phyloP scores from a whole-genome alignment of 2,329 filamentous ascomycete species.

The Geosmithia morbida region DNA sequence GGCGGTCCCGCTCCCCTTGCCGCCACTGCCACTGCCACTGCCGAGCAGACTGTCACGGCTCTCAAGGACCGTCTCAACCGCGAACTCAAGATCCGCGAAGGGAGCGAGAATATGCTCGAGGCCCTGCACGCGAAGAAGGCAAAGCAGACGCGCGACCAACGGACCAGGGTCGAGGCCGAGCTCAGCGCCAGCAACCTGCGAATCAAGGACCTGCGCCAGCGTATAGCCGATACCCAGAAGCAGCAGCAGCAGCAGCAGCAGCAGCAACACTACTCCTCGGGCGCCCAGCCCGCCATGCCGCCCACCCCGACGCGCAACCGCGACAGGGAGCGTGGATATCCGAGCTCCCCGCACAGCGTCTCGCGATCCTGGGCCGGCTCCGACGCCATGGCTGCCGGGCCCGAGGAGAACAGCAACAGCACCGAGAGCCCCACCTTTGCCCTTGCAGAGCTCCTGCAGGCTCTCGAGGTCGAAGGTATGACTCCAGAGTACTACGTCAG shows the following conservation, averaged over 20 bases:
- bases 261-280: conserved; percentile 15
- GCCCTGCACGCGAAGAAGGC: conserved; percentile 88
- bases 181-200: conserved; percentile 72
- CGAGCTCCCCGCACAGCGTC: conserved; percentile 42
- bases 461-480: conserved; percentile 77
- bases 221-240: conserved; percentile 44
- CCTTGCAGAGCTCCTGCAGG: conserved; percentile 78
- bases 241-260: conserved; percentile 34
- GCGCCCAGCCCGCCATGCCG: conserved; percentile 16
- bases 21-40: conserved; percentile 11
- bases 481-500: conserved; percentile 90
- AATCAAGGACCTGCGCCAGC: conserved; percentile 45
- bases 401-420: not conserved
- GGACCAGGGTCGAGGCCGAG: conserved; percentile 69
- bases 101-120: conserved; percentile 95
- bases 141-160: conserved; percentile 84
- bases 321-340: conserved; percentile 23
- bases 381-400: conserved; percentile 21
- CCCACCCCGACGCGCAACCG: conserved; percentile 38
- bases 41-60: conserved; percentile 60
- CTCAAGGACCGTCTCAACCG: conserved; percentile 80
- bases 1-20: too few relatives aligned
- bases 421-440: conserved; percentile 83
- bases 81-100: conserved; percentile 95
- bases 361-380: conserved; percentile 42